Base-by-base conservation (phyloP, 2,329 filamentous ascomycete genomes). In the Tolypocladium ovalisporum region DNA sequence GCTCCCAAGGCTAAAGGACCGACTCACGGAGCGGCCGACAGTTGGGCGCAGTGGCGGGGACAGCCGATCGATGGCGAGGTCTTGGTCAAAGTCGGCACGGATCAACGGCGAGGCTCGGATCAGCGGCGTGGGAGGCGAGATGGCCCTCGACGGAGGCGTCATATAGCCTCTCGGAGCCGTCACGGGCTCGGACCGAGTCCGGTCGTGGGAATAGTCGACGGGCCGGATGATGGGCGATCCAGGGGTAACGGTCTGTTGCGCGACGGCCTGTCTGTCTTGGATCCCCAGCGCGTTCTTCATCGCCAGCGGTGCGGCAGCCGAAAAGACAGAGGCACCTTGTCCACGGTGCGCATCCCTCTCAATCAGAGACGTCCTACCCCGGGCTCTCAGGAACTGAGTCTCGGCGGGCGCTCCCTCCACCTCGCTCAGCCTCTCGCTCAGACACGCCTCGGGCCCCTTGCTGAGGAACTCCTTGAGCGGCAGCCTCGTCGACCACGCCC, bases 361-460 rank as follows among this genome's bases (percentile, higher is more conserved):
- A 0, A 67, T 64, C 22, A 68, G 29, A 0, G 65, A 61, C 1
- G 69, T 67, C 35, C 67, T 60, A 7, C 68, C 68, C 40, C 68
- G 63, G 1, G 60, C 57, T 1, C 62, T 61, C 17, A 72, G 53
- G 29, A 72, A 71, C 17, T 66, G 61, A 1, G 63, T 61, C 35
- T 68, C 67, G 2, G 68, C 69, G 0, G 67, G 66, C 4, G 69
- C 65, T 0, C 62, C 62, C 12, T 73, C 69, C 0, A 70, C 68
- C 57, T 74, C 72, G 34, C 70, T 77, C 19, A 86, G 60, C 15
- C 83, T 71, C 56, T 83, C 79, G 15, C 74, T 73, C 6, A 86
- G 64, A 60, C 82, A 85, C 22, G 68, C 69, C 9, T 83, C 77
- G 0, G 82, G 81, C 0, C 83, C 83, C 29, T 79, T 79, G 4